Percentiles rank a stretch among this genome's conserved stretches.
Conservation (phyloP, 2,329 filamentous ascomycete genomes). For the Microascus cirrosus region DNA sequence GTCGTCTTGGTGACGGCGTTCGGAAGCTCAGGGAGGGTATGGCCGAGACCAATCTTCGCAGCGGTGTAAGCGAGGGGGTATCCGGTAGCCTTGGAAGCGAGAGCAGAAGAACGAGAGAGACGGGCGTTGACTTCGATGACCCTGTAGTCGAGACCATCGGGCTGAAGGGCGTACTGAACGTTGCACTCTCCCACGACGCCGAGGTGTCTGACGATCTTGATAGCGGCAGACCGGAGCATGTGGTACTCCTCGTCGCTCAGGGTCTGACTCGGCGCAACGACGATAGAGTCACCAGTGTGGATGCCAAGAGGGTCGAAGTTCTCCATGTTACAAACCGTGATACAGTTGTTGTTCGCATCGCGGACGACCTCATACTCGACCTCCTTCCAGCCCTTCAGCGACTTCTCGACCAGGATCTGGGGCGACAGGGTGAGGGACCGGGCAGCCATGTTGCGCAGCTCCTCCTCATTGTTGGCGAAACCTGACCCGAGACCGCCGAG, state of each 20-base stretch:
- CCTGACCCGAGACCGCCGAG: constrained; percentile 92
- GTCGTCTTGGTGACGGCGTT: constrained; percentile 85
- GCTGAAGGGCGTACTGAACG: constrained; percentile 93
- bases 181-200: constrained; percentile 98
- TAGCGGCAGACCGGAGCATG: constrained; percentile 94
- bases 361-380: constrained; percentile 97
- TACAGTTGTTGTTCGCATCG: constrained; percentile 96
- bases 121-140: constrained; percentile 99
- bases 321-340: constrained; percentile 75
- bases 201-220: constrained; percentile 96
- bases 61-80: constrained; percentile 96
- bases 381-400: constrained; percentile 98
- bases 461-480: constrained; percentile 88
- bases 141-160: constrained; percentile 92
- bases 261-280: constrained; percentile 93
- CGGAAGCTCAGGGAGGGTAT: constrained; percentile 88
- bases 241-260: constrained; percentile 98
- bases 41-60: constrained; percentile 93
- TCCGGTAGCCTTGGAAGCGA: constrained; percentile 95
- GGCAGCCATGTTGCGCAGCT: constrained; percentile 87
- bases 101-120: constrained; percentile 90
- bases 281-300: constrained; percentile 97
- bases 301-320: constrained; percentile 98
- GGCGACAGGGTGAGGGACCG: constrained; percentile 87
- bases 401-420: constrained; percentile 97